Base-by-base conservation (phyloP, 805 yeast species). In the Wickerhamomyces tratensis region DNA sequence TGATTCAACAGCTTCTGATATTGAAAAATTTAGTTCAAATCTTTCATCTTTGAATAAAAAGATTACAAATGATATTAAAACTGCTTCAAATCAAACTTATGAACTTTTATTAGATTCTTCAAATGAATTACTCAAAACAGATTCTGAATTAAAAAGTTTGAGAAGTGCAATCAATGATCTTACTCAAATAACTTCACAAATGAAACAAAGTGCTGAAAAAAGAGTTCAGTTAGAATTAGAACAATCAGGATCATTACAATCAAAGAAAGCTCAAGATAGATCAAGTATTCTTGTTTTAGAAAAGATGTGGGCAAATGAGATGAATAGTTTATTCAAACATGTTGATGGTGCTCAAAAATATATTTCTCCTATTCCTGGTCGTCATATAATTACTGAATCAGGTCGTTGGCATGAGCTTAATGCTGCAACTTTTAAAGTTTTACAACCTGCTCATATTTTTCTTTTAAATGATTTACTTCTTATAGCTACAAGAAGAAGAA, bases 341-440 rank as follows among this genome's bases (percentile, higher is more conserved):
- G 95, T 89, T 13, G 96, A 89, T 49, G 94, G 96, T n/a, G 88
- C 95, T 1, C 89, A 85, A 51, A 84, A 84, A 53, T 76, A 73
- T 46, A 68, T 88, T 35, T 83, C 87, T 20, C 77, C 85, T 2
- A 59, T 75, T 7, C 86, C 89, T 0, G 93, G 89, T 5, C 72
- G 96, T 40, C 96, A 87, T 59, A 75, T 88, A 2, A 63, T 86
- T 15, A 74, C 79, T 9, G 93, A 88, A 52, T 78, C 87, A 57
- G 82, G 83, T 3, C 73, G 88, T 39, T 89, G 96, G 96, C 77
- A 74, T 44, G 96, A 88, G 60, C 64, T 89, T 46, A 88, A 87
- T 53, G 77, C 83, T 3, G 88, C 93, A 0, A 86, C 95, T 11
- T 78, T 86, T 76, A 86, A 86, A 57, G 81, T 88, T 1, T 68